Conservation (phyloP, 805 yeast genomes). For the Wickerhamomyces sydowiorum region DNA sequence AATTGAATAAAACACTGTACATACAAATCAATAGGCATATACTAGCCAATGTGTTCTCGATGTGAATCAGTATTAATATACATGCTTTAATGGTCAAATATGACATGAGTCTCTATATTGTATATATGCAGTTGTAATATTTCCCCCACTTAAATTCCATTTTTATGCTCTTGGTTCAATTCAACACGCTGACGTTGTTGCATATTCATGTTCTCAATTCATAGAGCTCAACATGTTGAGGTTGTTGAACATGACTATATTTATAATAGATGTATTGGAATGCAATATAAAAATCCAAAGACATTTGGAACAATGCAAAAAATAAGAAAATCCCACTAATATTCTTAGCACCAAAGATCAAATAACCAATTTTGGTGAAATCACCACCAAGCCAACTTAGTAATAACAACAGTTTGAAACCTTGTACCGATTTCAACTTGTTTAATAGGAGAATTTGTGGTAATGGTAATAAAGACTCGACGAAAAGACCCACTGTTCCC, state of each 20-base stretch:
- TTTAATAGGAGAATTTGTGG: constrained; percentile 72
- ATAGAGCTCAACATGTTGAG: constrained; percentile 6
- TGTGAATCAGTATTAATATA: too few species aligned
- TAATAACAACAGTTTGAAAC: constrained; percentile 70
- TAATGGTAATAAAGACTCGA: constrained; percentile 69
- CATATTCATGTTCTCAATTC: constrained; percentile 2
- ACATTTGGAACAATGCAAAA: constrained; percentile 76
- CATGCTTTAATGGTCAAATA: too few species aligned
- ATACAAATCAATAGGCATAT: too few species aligned
- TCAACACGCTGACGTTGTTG: too few species aligned
- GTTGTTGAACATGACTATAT: constrained; percentile 22
- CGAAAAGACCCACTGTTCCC: constrained; percentile 60
- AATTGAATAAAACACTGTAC: too few species aligned
- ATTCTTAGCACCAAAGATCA: constrained; percentile 70
- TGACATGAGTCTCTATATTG: too few species aligned
- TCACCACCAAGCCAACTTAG: constrained; percentile 91
- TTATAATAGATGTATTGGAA: constrained; percentile 66
- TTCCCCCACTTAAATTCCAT: too few species aligned
- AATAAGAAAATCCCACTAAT: constrained; percentile 58
- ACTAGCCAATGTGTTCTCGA: too few species aligned
- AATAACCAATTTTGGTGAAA: constrained; percentile 65
- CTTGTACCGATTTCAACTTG: constrained; percentile 63
- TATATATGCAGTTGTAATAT: too few species aligned
- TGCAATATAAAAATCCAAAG: constrained; percentile 65
- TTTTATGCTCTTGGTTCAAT: too few species aligned